Percentiles rank a stretch among this genome's conserved stretches.
Conservation (phyloP, 2,329 filamentous ascomycete species). For the Colletotrichum liriopes region DNA sequence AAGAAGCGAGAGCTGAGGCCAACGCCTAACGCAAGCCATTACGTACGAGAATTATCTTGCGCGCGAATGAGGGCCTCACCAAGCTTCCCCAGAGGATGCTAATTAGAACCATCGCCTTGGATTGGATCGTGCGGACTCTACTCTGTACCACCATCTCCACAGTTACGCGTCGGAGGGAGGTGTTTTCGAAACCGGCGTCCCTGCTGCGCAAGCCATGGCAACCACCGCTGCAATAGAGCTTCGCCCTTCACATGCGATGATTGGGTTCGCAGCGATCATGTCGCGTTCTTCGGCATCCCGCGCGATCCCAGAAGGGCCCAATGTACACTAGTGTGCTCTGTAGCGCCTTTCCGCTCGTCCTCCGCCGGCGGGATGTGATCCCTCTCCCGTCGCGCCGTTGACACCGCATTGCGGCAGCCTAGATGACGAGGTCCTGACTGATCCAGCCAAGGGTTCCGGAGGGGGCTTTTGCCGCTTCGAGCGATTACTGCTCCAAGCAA, state of each 20-base stretch:
- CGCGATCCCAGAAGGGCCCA: not conserved
- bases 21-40: slow-evolving; percentile 35
- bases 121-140: slow-evolving; percentile 23
- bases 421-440: not conserved
- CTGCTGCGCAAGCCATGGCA: slow-evolving; percentile 3
- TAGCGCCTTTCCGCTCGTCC: not conserved
- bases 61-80: slow-evolving; percentile 25
- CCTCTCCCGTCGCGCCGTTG: not conserved
- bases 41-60: slow-evolving; percentile 38
- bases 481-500: slow-evolving; percentile 13
- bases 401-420: not conserved
- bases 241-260: slow-evolving; percentile 10
- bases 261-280: slow-evolving; percentile 6
- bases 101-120: slow-evolving; percentile 28
- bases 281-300: not conserved
- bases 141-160: slow-evolving; percentile 23
- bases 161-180: not conserved
- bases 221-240: not conserved
- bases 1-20: slow-evolving; percentile 41
- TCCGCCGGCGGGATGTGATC: not conserved
- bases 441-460: slow-evolving; percentile 10
- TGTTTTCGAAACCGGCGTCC: not conserved
- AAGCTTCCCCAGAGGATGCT: slow-evolving; percentile 39
- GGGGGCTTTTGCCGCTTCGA: slow-evolving; percentile 28
- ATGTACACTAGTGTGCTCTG: not conserved